phyloP scores from a whole-genome alignment of 108 stramenopile genomes.

The Nitzschia sp. region DNA sequence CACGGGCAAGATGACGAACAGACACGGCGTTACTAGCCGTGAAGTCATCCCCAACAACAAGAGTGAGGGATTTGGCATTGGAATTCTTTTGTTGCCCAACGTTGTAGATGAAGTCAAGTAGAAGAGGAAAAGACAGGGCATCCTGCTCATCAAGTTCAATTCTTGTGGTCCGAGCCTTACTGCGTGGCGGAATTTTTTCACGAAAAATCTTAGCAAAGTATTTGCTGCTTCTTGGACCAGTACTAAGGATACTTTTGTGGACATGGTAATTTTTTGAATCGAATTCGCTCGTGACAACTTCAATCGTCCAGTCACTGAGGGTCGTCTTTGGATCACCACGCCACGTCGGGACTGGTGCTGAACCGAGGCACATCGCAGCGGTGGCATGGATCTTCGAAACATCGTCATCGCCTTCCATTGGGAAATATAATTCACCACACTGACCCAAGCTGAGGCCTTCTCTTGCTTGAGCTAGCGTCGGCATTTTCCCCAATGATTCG shows the following conservation, averaged over 20 bases:
- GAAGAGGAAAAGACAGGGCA: constrained; percentile 39
- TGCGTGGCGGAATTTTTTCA: constrained; percentile 12
- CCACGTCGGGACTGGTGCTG: constrained; percentile 30
- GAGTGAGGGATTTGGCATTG: constrained; percentile 2
- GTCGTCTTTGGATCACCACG: constrained; percentile 37
- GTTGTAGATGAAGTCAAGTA: constrained; percentile 52
- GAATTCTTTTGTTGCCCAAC: background rate
- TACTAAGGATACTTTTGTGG: constrained; percentile 38
- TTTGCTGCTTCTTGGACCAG: constrained; percentile 30
- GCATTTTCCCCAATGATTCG: background rate
- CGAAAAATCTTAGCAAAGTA: constrained; percentile 39
- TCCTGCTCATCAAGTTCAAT: constrained; percentile 49
- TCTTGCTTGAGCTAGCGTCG: background rate
- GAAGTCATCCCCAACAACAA: constrained; percentile 33
- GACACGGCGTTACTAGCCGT: constrained; percentile 41
- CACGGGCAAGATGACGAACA: constrained; percentile 34
- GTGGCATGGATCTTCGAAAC: constrained; percentile 11
- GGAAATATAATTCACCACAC: constrained; percentile 24
- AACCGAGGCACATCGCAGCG: too few relatives aligned
- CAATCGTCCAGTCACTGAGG: constrained; percentile 45
- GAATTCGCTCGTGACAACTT: constrained; percentile 42
- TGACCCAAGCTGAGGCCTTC: background rate
- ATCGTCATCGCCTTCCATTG: constrained; percentile 14
- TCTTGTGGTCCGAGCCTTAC: constrained; percentile 32
- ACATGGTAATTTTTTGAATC: constrained; percentile 45